Evolutionary conservation across 2,329 filamentous ascomycete species (phyloP).

Genomic region (Fusarium chlamydosporum): DNA sequence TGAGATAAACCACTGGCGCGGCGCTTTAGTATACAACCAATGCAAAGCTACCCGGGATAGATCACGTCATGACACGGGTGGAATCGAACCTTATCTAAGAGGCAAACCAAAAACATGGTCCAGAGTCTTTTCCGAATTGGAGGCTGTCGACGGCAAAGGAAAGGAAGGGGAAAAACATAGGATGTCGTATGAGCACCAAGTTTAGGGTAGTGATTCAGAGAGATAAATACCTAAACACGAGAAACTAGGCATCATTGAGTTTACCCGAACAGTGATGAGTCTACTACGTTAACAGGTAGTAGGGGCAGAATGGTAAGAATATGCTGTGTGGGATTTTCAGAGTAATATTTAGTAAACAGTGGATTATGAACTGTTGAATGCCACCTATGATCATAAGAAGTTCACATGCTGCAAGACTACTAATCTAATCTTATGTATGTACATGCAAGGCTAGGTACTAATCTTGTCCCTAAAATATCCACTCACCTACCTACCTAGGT

Average conservation of each 20-base stretch:
- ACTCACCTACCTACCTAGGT: too few species aligned
- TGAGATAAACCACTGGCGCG: not conserved
- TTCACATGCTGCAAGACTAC: slow-evolving; percentile 1
- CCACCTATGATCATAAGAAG: slow-evolving; percentile 9
- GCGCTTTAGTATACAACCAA: not conserved
- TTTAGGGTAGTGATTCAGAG: not conserved
- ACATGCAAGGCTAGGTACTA: not conserved
- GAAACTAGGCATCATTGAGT: not conserved
- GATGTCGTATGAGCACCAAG: not conserved
- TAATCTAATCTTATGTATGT: too few species aligned
- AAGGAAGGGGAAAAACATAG: not conserved
- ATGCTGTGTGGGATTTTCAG: not conserved
- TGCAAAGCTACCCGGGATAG: too few species aligned
- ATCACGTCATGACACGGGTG: not conserved
- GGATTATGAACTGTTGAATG: slow-evolving; percentile 15
- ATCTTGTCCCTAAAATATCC: not conserved
- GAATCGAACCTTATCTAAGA: not conserved
- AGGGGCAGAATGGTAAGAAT: not conserved
- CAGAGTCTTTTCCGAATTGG: not conserved
- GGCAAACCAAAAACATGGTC: not conserved
- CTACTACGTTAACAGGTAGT: not conserved
- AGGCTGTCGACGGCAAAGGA: not conserved
- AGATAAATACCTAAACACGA: not conserved
- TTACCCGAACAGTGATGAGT: not conserved
- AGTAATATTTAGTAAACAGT: not conserved